Evolutionary conservation across 176 grass and related monocot species (phyloP), one percentile per base, ranked within the genome.

Genomic region (Phragmites australis): DNA sequence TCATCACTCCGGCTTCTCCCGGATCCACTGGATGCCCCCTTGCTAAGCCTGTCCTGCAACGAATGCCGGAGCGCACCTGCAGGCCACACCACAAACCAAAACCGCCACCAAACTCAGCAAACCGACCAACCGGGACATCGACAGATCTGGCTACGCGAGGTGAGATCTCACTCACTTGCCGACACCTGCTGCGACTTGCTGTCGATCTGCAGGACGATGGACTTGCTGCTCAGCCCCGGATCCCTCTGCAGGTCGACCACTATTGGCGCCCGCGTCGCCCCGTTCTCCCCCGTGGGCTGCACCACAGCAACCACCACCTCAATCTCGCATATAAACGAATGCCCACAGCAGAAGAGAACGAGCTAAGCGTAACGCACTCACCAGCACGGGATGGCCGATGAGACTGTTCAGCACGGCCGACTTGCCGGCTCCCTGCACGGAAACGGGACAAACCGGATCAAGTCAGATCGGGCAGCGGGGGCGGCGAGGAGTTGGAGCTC

Each of bases 161-260:
- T 29, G 41, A 91, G 85, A 89, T 80, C 75, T 89, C 74, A 91
- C 94, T 90, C 85, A 97, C 94, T 97, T 79, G 94, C 90, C 17
- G 94, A 92, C 65, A 97, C 94, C 75, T 97, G 94, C 86, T 97
- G 94, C n/a, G 94, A 97, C 82, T 97, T 97, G 92, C 81, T 92
- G 76, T 97, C 92, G 82, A 94, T 88, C 88, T 94, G 94, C 45
- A 97, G 82, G 49, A 94, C 88, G 25, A 97, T 97, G 61, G 90
- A 97, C 86, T 94, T 97, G 81, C 32, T 89, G 77, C 83, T 94
- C 25, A 97, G 83, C 19, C 92, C 93, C 49, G 78, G 80, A 85
- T 98, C 95, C 77, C 80, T 83, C 62, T 87, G 83, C 50, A 98
- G 81, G 87, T 94, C 95, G 55, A 98, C 71, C 48, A 84, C 89